Evolutionary conservation across 73 alveolate species (phyloP).

Genomic region (Uronychia binucleata): DNA sequence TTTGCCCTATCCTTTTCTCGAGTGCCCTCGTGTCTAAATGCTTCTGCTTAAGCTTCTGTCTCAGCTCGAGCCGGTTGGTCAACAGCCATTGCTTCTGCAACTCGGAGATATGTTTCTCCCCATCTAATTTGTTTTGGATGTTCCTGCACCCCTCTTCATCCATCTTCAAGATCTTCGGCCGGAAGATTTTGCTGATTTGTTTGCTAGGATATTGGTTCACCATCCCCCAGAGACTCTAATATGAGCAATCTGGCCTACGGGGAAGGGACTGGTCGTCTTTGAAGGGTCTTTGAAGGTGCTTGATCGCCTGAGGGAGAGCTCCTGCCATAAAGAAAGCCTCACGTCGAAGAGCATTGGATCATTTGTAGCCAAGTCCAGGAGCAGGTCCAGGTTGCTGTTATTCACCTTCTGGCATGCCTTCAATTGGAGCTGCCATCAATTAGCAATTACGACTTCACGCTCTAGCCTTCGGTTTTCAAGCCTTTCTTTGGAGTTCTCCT

Average conservation of each 20-base stretch:
- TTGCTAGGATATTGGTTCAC: conserved; percentile 23
- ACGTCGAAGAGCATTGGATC: conserved; percentile 10
- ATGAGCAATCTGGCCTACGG: background rate
- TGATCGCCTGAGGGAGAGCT: conserved; percentile 20
- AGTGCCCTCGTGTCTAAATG: conserved; percentile 9
- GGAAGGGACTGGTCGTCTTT: background rate
- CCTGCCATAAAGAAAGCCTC: background rate
- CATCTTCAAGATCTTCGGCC: conserved; percentile 35
- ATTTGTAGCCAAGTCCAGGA: background rate
- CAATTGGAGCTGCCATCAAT: background rate
- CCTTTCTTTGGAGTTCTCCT: background rate
- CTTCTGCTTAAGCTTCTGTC: conserved; percentile 16
- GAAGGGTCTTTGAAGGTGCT: conserved; percentile 29
- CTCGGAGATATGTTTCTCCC: conserved; percentile 13
- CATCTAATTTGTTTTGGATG: conserved; percentile 1
- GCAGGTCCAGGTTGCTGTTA: background rate
- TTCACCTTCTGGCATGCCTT: background rate
- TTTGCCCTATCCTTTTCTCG: conserved; percentile 19
- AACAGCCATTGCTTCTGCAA: conserved; percentile 10
- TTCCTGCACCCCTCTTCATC: conserved; percentile 24
- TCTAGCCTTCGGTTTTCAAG: background rate
- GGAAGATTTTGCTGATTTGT: conserved; percentile 6
- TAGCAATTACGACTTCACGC: background rate
- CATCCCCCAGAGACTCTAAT: background rate
- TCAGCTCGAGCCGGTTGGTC: conserved; percentile 13